A percentile compares a stretch with the other conserved stretches of the same genome.
These are phyloP conservation scores for Warburgia ugandensis DNA, from an alignment of 164 flowering plant species.

Conservation along the genomic window DNA sequence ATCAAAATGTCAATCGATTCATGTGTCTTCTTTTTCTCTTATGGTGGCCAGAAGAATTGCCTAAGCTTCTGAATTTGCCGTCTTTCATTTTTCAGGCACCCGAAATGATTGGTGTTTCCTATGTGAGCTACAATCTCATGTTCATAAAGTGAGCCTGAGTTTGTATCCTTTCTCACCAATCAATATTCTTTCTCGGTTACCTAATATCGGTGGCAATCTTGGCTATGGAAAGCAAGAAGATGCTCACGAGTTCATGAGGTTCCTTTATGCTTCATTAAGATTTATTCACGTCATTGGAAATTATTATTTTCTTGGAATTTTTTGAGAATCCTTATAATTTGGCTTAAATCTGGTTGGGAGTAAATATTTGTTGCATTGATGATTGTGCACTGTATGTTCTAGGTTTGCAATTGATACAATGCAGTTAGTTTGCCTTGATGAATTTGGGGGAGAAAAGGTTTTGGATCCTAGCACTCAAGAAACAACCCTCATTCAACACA, in stretches of 20 bases:
- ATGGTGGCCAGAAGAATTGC: too few relatives aligned
- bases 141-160: constrained; percentile 61
- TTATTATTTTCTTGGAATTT: too few relatives aligned
- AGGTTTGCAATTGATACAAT: constrained; percentile 96
- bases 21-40: too few relatives aligned
- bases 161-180: constrained; percentile 76
- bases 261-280: constrained; percentile 6
- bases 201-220: constrained; percentile 90
- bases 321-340: too few relatives aligned
- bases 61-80: not conserved
- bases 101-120: constrained; percentile 86
- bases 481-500: constrained; percentile 87
- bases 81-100: constrained; percentile 44
- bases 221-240: constrained; percentile 96
- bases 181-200: constrained; percentile 83
- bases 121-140: constrained; percentile 76
- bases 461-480: constrained; percentile 62
- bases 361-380: not conserved
- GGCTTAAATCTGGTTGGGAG: not conserved
- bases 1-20: too few relatives aligned
- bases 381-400: not conserved
- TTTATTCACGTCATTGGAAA: too few relatives aligned
- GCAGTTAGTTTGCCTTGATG: constrained; percentile 93
- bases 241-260: constrained; percentile 99
- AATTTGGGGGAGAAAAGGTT: constrained; percentile 92